These are phyloP conservation scores for Blastobotrys attinorum DNA, from an alignment of 805 yeast species.

Conservation along the genomic window DNA sequence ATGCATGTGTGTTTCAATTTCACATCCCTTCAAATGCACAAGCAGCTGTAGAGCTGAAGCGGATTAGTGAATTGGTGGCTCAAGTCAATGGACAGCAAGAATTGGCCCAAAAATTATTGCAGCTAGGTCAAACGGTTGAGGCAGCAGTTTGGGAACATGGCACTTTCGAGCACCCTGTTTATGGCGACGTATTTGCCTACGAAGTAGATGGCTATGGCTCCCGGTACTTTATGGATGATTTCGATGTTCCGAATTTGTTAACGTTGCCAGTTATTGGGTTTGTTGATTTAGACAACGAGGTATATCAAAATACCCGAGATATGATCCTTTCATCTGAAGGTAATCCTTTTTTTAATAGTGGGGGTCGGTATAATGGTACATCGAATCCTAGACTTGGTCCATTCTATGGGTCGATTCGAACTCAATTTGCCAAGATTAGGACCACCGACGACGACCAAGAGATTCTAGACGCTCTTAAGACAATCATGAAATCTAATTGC, in stretches of 20 bases:
- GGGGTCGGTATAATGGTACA: constrained; percentile 56
- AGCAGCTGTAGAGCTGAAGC: constrained; percentile 51
- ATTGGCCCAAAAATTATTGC: background rate
- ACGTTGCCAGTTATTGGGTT: constrained; percentile 73
- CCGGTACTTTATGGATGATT: constrained; percentile 73
- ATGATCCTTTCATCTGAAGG: constrained; percentile 60
- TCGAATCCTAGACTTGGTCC: constrained; percentile 87
- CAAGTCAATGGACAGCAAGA: constrained; percentile 3
- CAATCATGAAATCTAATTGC: constrained; percentile 52
- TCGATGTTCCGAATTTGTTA: constrained; percentile 67
- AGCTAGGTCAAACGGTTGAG: constrained; percentile 32
- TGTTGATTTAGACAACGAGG: constrained; percentile 37
- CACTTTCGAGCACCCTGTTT: constrained; percentile 53
- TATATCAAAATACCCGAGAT: constrained; percentile 67
- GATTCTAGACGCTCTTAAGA: constrained; percentile 40
- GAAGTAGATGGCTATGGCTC: constrained; percentile 88
- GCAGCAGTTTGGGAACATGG: constrained; percentile 58
- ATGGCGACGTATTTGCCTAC: constrained; percentile 75
- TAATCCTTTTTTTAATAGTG: constrained; percentile 65
- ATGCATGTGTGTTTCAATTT: constrained; percentile 71
- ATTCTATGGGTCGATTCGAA: constrained; percentile 83
- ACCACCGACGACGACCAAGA: constrained; percentile 66
- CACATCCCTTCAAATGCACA: constrained; percentile 85
- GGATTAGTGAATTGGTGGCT: constrained; percentile 21
- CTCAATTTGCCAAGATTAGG: constrained; percentile 58